These are phyloP conservation scores for Chaetomium strumarium DNA, from an alignment of 2,329 filamentous ascomycete genomes.

Conservation along the genomic window DNA sequence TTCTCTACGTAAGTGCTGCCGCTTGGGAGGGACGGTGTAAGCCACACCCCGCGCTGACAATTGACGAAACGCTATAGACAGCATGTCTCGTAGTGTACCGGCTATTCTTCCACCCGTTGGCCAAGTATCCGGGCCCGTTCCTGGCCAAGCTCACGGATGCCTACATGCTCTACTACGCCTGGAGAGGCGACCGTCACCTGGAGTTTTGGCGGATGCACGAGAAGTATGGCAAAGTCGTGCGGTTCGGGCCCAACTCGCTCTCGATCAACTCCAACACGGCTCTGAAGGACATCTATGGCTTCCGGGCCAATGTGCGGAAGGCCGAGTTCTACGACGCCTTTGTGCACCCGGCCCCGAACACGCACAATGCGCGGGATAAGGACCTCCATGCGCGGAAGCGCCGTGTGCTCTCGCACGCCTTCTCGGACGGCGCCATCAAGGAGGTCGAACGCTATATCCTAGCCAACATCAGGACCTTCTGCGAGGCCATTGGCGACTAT, in stretches of 20 bases:
- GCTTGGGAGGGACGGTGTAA: neutral
- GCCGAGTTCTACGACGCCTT: conserved; percentile 69
- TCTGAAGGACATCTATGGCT: conserved; percentile 61
- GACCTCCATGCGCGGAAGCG: conserved; percentile 63
- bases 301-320: conserved; percentile 59
- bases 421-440: conserved; percentile 60
- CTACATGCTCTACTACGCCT: conserved; percentile 67
- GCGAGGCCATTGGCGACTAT: conserved; percentile 46
- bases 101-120: conserved; percentile 58
- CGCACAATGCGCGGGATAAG: conserved; percentile 67
- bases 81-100: conserved; percentile 47
- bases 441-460: conserved; percentile 64
- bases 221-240: conserved; percentile 63
- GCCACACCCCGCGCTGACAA: neutral
- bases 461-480: conserved; percentile 61
- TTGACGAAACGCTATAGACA: conserved; percentile 27
- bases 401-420: conserved; percentile 65
- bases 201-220: conserved; percentile 66
- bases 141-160: conserved; percentile 58
- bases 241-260: conserved; percentile 70
- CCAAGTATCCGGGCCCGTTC: conserved; percentile 59
- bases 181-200: conserved; percentile 67
- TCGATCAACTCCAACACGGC: conserved; percentile 69
- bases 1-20: conserved; percentile 38
- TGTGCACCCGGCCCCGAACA: conserved; percentile 64